Percentiles rank a stretch among this genome's conserved stretches.
Evolutionary conservation across 495 filamentous ascomycete species (phyloP).

Genomic region (Xylaria scruposa): DNA sequence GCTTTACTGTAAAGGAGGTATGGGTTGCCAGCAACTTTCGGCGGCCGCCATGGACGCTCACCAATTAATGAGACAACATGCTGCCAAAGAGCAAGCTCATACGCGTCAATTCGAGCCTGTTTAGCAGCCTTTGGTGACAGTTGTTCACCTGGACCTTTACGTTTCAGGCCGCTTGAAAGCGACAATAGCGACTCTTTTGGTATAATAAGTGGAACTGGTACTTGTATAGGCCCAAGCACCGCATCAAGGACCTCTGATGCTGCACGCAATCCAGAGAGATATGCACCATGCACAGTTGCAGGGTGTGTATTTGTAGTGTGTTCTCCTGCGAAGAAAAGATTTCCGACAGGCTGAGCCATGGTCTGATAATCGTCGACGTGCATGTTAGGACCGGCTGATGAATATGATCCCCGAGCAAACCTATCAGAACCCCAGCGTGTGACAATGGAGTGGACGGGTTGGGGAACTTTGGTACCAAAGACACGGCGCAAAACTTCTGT

Average conservation of each 20-base stretch:
- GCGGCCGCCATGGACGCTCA: slow-evolving; percentile 71
- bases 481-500: slow-evolving; percentile 73
- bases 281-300: slow-evolving; percentile 95
- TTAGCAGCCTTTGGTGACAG: slow-evolving; percentile 51
- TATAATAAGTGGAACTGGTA: slow-evolving; percentile 75
- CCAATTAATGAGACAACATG: slow-evolving; percentile 74
- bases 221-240: slow-evolving; percentile 78
- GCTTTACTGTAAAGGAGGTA: slow-evolving; percentile 82
- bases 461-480: slow-evolving; percentile 61
- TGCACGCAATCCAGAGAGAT: slow-evolving; percentile 88
- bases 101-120: slow-evolving; percentile 65
- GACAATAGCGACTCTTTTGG: slow-evolving; percentile 60
- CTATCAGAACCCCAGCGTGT: slow-evolving; percentile 92
- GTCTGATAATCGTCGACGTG: slow-evolving; percentile 88
- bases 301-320: slow-evolving; percentile 95
- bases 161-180: slow-evolving; percentile 49
- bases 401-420: slow-evolving; percentile 92
- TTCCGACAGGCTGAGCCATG: slow-evolving; percentile 86
- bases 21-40: slow-evolving; percentile 71
- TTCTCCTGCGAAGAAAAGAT: slow-evolving; percentile 95
- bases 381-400: slow-evolving; percentile 83
- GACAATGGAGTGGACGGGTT: slow-evolving; percentile 84
- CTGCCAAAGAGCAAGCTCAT: slow-evolving; percentile 75
- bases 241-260: slow-evolving; percentile 83
- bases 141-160: slow-evolving; percentile 56